These are phyloP conservation scores for Magnusiomyces paraingens DNA, from an alignment of 1,139 yeast genomes.

Conservation along the genomic window DNA sequence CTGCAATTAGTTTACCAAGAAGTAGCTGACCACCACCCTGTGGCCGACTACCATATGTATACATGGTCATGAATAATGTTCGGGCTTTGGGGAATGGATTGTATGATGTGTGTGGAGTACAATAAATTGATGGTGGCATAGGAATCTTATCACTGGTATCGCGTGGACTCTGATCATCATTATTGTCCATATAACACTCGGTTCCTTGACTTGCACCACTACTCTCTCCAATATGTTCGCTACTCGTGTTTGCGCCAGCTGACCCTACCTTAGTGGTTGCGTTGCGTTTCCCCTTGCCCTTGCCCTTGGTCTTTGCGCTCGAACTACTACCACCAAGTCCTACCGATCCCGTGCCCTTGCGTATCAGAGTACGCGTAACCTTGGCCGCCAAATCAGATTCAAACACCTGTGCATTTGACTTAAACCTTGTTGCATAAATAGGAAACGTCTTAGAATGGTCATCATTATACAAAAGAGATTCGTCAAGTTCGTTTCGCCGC, in stretches of 20 bases:
- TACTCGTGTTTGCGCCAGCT: background rate
- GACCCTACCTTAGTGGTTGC: background rate
- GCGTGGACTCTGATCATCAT: background rate
- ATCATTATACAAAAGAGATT: background rate
- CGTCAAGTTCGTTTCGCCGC: background rate
- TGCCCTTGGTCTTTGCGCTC: background rate
- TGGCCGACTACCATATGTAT: constrained; percentile 7
- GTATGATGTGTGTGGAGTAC: constrained; percentile 6
- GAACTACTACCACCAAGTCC: too few species aligned
- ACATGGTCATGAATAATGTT: constrained; percentile 13
- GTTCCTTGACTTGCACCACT: background rate
- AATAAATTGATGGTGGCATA: constrained; percentile 11
- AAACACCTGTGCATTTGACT: constrained; percentile 14
- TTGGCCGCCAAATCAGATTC: constrained; percentile 15
- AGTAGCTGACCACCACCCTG: background rate
- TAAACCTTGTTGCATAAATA: constrained; percentile 13
- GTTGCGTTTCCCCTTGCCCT: background rate
- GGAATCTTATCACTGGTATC: constrained; percentile 4
- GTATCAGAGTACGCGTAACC: constrained; percentile 9
- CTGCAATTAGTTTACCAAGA: background rate
- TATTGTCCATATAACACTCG: background rate
- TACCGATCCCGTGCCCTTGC: background rate
- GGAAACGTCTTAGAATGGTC: constrained; percentile 9
- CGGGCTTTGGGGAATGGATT: constrained; percentile 11
- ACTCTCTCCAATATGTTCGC: too few species aligned